Percentiles rank a stretch among this genome's conserved stretches.
Conservation (phyloP, 805 yeast species). For the Ogataea wickerhamii region DNA sequence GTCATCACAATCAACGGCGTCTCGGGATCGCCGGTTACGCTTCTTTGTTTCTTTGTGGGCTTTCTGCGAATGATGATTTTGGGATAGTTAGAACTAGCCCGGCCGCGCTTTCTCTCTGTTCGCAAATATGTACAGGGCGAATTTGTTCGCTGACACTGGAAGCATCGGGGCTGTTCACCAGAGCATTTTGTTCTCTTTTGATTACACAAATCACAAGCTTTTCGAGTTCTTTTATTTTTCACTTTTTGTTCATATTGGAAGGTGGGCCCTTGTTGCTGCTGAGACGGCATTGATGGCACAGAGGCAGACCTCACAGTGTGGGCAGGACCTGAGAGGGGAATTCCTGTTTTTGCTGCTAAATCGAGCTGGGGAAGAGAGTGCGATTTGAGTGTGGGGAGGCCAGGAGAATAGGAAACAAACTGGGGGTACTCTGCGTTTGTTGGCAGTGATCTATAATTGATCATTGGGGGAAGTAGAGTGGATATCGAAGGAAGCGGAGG, state of each 20-base stretch:
- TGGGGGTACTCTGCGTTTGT: neutral
- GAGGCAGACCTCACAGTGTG: conserved; percentile 1
- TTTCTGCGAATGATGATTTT: conserved; percentile 27
- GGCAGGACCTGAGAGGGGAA: neutral
- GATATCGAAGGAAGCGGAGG: neutral
- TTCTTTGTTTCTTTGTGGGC: conserved; percentile 18
- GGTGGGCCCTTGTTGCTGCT: neutral
- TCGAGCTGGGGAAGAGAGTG: conserved; percentile 1
- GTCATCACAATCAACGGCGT: neutral
- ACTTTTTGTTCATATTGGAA: conserved; percentile 2
- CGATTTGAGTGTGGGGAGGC: neutral
- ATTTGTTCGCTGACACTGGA: conserved; percentile 35
- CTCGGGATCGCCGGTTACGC: neutral
- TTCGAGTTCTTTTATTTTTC: conserved; percentile 21
- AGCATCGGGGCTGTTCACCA: conserved; percentile 41
- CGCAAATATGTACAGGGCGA: conserved; percentile 40
- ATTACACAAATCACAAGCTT: conserved; percentile 49
- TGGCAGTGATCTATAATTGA: neutral
- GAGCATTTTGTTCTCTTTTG: conserved; percentile 46
- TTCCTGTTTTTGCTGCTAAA: neutral
- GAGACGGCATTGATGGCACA: conserved; percentile 1
- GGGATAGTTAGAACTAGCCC: conserved; percentile 43
- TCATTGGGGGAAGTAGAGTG: neutral
- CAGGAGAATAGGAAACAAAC: neutral
- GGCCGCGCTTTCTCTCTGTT: conserved; percentile 43